A percentile compares a stretch with the other conserved stretches of the same genome.
phyloP scores from a whole-genome alignment of 176 grass and related monocot genomes.

The Oryza punctata region DNA sequence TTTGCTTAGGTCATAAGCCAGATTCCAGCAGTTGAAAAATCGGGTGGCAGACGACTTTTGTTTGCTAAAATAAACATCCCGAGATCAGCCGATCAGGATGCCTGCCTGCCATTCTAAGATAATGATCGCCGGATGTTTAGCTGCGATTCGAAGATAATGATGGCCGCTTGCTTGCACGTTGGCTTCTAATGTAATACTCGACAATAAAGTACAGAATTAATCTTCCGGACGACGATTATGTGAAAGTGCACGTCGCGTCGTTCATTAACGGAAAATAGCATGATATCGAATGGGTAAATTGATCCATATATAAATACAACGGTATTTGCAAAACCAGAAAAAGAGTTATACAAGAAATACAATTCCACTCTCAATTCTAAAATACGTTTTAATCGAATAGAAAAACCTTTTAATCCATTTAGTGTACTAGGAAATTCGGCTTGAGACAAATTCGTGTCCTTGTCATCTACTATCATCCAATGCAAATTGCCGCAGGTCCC shows the following conservation, averaged over 20 bases:
- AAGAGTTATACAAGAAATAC: no score
- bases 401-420: no score
- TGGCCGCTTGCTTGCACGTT: not conserved
- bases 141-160: no score
- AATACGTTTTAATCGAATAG: no score
- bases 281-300: no score
- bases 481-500: no score
- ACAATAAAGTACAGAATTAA: not conserved
- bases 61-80: conserved; percentile 13
- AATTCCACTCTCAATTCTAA: no score
- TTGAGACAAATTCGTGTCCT: not conserved
- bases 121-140: not conserved
- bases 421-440: no score
- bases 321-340: no score
- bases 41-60: not conserved
- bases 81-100: not conserved
- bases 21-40: not conserved
- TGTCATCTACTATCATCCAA: not conserved
- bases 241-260: not conserved
- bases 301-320: no score
- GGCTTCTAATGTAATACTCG: not conserved
- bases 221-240: no score
- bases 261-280: no score
- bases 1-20: not conserved
- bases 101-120: not conserved